Base-by-base conservation (phyloP, 2,329 filamentous ascomycete species). In the Lizonia empirigonia region DNA sequence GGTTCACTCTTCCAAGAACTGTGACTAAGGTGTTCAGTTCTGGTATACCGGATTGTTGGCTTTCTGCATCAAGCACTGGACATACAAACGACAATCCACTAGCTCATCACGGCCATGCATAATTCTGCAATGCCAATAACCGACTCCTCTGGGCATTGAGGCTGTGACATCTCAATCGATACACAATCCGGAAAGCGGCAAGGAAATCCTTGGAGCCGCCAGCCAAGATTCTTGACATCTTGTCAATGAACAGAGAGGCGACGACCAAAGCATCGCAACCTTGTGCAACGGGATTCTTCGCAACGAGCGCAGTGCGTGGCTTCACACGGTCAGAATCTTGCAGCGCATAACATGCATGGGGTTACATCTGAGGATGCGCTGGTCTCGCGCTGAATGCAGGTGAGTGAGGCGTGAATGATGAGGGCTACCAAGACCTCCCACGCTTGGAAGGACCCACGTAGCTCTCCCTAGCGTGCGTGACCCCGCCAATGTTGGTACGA, bases 211-310 rank as follows among this genome's bases (percentile, higher is more conserved):
- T 69, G 67, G 67, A 48, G 15, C 57, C 54, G 64, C 64, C 53
- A 68, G 69, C 69, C 69, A 71, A 71, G 69, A 49, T 37, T 52
- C 64, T 65, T 67, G 62, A 62, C 63, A 34, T 54, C 48, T 46
- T 39, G 45, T 54, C 47, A 32, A 47, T 38, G 47, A 55, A 30
- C 47, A 49, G 26, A 37, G 50, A 39, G 46, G 32, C 49, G 34
- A 24, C 26, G 7, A 34, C 10, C 37, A 51, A 47, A 49, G 34
- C 50, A 42, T 49, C 40, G 26, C 30, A 26, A 36, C 20, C 20
- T 30, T 23, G 29, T 39, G 22, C 23, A 44, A 29, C 22, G 23
- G 18, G 12, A 33, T 30, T 29, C 52, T 51, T 35, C 32, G 32
- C 49, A 24, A 48, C 20, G 26, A 46, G 35, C 39, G 16, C 18